phyloP scores from a whole-genome alignment of 805 yeast genomes.

The Kuraishia capsulata region DNA sequence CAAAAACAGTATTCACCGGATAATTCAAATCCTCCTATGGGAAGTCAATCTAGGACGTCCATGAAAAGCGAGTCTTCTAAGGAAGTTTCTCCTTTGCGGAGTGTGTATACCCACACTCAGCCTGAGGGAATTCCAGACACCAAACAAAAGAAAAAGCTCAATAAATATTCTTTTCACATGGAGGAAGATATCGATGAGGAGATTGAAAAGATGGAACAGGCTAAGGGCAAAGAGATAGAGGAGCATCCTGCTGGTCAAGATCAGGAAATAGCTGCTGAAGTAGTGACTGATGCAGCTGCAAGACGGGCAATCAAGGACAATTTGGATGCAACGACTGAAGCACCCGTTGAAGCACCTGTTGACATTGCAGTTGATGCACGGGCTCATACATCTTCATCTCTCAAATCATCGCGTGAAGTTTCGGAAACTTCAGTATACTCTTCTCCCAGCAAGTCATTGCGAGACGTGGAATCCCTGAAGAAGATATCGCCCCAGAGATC shows the following conservation, averaged over 20 bases:
- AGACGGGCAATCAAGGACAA: no score
- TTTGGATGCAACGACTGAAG: background rate
- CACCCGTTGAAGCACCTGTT: background rate
- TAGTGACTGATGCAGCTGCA: no score
- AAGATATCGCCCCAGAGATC: background rate
- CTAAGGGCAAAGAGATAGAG: background rate
- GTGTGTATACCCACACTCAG: background rate
- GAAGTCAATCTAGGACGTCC: constrained; percentile 1
- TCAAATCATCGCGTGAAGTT: no score
- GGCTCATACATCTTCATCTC: no score
- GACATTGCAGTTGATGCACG: no score
- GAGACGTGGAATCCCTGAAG: no score
- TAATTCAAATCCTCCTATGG: no score
- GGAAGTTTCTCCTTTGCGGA: constrained; percentile 1
- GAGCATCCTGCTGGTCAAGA: background rate
- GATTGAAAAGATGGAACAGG: constrained; percentile 5
- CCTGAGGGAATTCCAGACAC: background rate
- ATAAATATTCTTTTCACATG: constrained; percentile 21
- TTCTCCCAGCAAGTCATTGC: no score
- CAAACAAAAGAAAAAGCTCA: constrained; percentile 15
- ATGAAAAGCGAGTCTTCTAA: background rate
- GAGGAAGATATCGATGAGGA: constrained; percentile 18
- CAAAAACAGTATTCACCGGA: no score
- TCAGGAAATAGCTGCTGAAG: constrained; percentile 4
- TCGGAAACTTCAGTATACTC: no score